A percentile compares a stretch with the other conserved stretches of the same genome.
phyloP scores from a whole-genome alignment of 164 flowering plant species.

The Nelumbo lutea region DNA sequence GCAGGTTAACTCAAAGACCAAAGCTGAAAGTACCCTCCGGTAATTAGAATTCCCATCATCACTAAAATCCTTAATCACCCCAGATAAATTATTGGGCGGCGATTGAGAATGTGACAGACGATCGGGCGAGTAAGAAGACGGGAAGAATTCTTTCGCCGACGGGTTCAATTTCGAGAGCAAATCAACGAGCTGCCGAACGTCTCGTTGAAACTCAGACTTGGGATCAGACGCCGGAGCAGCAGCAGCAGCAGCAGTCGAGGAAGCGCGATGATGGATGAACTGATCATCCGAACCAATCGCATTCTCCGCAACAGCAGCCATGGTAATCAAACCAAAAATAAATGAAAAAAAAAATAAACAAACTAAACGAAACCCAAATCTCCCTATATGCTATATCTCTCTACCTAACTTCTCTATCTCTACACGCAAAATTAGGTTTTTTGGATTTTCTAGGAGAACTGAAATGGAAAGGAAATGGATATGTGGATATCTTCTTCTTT shows the following conservation, averaged over 20 bases:
- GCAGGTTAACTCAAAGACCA: background rate
- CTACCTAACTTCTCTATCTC: background rate
- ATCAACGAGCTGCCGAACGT: constrained; percentile 56
- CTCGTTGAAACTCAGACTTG: constrained; percentile 38
- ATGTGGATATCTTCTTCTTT: too few species aligned
- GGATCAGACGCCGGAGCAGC: constrained; percentile 8
- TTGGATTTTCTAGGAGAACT: background rate
- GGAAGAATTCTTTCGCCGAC: constrained; percentile 71
- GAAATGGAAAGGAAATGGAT: too few species aligned
- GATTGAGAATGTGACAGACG: constrained; percentile 13
- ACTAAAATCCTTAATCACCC: constrained; percentile 19
- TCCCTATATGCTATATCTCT: background rate
- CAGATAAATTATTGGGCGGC: constrained; percentile 11
- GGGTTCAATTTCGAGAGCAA: constrained; percentile 72
- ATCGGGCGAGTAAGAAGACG: constrained; percentile 37
- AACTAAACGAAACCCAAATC: background rate
- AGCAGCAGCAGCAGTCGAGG: background rate
- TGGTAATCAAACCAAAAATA: constrained; percentile 3
- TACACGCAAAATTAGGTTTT: background rate
- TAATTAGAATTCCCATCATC: constrained; percentile 30
- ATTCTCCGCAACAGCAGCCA: constrained; percentile 35
- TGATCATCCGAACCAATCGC: constrained; percentile 19
- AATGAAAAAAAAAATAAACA: background rate
- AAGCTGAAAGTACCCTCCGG: constrained; percentile 21
- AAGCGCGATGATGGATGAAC: constrained; percentile 10